Evolutionary conservation across 768 basidiomycete genomes (phyloP), one percentile per base, ranked within the genome.

Genomic region (Macrocybe gigantea): DNA sequence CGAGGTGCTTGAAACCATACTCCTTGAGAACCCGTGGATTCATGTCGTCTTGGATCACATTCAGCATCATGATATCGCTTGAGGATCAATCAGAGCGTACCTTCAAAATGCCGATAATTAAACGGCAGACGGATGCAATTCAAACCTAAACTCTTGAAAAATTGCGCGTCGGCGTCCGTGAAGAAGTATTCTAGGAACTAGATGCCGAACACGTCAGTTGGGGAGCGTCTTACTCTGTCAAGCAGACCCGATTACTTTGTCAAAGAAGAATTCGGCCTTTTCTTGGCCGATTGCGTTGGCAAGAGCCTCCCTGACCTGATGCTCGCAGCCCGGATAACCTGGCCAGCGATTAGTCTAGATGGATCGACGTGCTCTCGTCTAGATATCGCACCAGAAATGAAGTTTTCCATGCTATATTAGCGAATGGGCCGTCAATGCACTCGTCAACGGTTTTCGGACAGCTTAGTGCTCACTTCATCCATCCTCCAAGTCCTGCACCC

Each of bases 141-240:
- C 47, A 93, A 64, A 2, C 86, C 88, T 7, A 90, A 77, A 46
- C 75, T 81, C 54, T 82, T 84, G 72, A 85, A 91, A 69, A 88
- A 88, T 42, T 70, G 67, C 12, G 87, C 87, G 56, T 90, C 90
- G 33, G 71, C 70, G 14, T 87, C 85, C 45, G 74, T 70, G 71
- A 91, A 93, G 70, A 91, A 92, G 60, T 89, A 82, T 61, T 90
- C 85, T 9, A 91, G 71, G 64, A 90, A 88, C 85, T 89, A 52
- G 39, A 34, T 44, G 43, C 32, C 35, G 48, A 30, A 44, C 14
- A 13, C 34, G 10, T 11, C 22, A 34, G 37, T 40, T 3, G 11
- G 2, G 11, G 35, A 33, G 34, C 13, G 39, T 22, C 22, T 39
- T 8, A 45, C 14, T 3, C 29, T 30, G 44, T 37, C 6, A 10